Percentiles rank a stretch among this genome's conserved stretches.
Conservation (phyloP, 495 filamentous ascomycete species). For the Lasiosphaeris hirsuta region DNA sequence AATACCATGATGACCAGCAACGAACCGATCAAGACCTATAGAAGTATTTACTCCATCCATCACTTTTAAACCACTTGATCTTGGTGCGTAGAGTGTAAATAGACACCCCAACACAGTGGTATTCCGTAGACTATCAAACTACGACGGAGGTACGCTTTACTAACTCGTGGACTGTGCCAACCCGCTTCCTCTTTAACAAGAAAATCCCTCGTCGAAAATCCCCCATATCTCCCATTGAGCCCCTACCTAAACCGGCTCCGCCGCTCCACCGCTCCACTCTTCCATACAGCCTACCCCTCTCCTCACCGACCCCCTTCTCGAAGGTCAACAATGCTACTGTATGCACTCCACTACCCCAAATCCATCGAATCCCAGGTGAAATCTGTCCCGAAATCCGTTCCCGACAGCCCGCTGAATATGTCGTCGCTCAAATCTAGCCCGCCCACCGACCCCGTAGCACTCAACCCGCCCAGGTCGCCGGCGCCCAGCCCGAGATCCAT, state of each 20-base stretch:
- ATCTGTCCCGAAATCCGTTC: constrained; percentile 22
- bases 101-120: too few species aligned
- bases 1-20: too few species aligned
- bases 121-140: too few species aligned
- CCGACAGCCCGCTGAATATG: constrained; percentile 33
- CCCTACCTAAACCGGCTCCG: too few species aligned
- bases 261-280: too few species aligned
- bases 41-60: too few species aligned
- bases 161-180: background rate
- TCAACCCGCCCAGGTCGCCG: constrained; percentile 13
- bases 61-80: too few species aligned
- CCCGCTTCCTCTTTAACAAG: background rate
- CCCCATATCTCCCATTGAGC: too few species aligned
- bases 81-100: too few species aligned
- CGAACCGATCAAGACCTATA: too few species aligned
- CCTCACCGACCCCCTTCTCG: background rate
- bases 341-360: background rate
- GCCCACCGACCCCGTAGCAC: constrained; percentile 17
- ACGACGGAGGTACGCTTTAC: too few species aligned
- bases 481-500: constrained; percentile 25
- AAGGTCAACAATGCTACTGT: background rate
- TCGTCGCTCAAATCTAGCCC: constrained; percentile 38
- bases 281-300: background rate
- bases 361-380: constrained; percentile 24
- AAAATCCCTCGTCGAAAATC: too few species aligned